These are phyloP conservation scores for Pythium vanterpoolii DNA, from an alignment of 352 stramenopile genomes.

Conservation along the genomic window DNA sequence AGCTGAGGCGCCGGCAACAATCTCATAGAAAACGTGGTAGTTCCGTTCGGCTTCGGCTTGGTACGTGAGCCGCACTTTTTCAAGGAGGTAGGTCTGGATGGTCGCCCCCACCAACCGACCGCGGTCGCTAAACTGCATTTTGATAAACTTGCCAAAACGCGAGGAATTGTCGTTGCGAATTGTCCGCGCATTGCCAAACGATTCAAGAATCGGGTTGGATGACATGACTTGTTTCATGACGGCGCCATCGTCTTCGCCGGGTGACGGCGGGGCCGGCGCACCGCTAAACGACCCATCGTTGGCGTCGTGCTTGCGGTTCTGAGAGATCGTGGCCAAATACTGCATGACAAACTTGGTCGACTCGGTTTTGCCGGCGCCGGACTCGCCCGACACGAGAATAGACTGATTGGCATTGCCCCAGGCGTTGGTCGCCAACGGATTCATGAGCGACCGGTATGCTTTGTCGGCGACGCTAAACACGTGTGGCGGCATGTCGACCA, in stretches of 20 bases:
- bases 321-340: conserved; percentile 91
- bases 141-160: conserved; percentile 54
- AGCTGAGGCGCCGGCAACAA: conserved; percentile 63
- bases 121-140: conserved; percentile 51
- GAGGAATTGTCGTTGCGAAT: conserved; percentile 48
- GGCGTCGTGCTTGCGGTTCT: conserved; percentile 27
- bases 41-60: conserved; percentile 93
- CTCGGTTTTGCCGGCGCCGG: conserved; percentile 95
- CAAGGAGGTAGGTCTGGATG: conserved; percentile 95
- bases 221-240: conserved; percentile 85
- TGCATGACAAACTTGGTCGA: conserved; percentile 96
- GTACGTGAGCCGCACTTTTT: conserved; percentile 96
- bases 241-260: conserved; percentile 52
- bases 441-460: conserved; percentile 82
- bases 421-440: conserved; percentile 36
- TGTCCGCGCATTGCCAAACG: conserved; percentile 72
- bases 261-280: conserved; percentile 11
- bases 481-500: conserved; percentile 84
- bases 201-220: conserved; percentile 78
- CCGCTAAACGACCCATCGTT: conserved; percentile 7
- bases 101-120: conserved; percentile 85
- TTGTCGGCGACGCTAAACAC: conserved; percentile 90
- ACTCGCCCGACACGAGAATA: conserved; percentile 92
- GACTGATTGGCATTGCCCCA: conserved; percentile 77
- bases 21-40: conserved; percentile 97